These are phyloP conservation scores for Phytophthora colocasiae DNA, from an alignment of 352 stramenopile species.

Conservation along the genomic window DNA sequence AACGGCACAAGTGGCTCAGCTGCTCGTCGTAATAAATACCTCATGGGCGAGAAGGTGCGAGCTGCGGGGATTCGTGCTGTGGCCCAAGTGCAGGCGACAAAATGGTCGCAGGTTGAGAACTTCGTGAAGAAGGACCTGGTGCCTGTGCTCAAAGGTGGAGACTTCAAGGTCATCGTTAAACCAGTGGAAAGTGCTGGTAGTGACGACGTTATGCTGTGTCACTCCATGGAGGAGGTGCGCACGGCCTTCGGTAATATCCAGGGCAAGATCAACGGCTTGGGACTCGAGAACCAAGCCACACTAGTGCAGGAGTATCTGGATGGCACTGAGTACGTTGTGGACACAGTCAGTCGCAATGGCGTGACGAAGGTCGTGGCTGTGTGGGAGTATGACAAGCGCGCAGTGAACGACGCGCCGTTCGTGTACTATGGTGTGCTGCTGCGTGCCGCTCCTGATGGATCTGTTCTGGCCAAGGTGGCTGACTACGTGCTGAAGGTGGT, in stretches of 20 bases:
- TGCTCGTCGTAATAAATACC: constrained; percentile 90
- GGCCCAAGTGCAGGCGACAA: constrained; percentile 70
- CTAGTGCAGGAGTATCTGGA: constrained; percentile 96
- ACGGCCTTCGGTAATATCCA: constrained; percentile 92
- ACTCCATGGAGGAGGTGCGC: constrained; percentile 90
- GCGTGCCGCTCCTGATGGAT: constrained; percentile 51
- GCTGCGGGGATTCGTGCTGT: constrained; percentile 77
- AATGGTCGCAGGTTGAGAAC: constrained; percentile 81
- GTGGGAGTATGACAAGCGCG: constrained; percentile 98
- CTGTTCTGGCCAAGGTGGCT: constrained; percentile 53
- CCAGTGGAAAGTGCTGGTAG: constrained; percentile 93
- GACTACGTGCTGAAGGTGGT: constrained; percentile 80
- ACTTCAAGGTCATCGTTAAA: constrained; percentile 92
- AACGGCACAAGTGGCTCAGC: constrained; percentile 87
- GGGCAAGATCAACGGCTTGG: constrained; percentile 90
- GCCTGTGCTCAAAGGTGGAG: constrained; percentile 33
- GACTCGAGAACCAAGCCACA: constrained; percentile 89
- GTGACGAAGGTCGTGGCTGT: constrained; percentile 95
- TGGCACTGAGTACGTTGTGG: constrained; percentile 97
- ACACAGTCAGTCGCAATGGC: constrained; percentile 94
- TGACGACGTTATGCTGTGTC: constrained; percentile 95
- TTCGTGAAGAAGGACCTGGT: constrained; percentile 81
- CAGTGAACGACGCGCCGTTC: constrained; percentile 92
- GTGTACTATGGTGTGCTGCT: constrained; percentile 94
- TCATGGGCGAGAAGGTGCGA: constrained; percentile 90